Percentiles rank a stretch among this genome's conserved stretches.
These are phyloP conservation scores for Acanthochlamys bracteata DNA, from an alignment of 106 monocot species.

Conservation along the genomic window DNA sequence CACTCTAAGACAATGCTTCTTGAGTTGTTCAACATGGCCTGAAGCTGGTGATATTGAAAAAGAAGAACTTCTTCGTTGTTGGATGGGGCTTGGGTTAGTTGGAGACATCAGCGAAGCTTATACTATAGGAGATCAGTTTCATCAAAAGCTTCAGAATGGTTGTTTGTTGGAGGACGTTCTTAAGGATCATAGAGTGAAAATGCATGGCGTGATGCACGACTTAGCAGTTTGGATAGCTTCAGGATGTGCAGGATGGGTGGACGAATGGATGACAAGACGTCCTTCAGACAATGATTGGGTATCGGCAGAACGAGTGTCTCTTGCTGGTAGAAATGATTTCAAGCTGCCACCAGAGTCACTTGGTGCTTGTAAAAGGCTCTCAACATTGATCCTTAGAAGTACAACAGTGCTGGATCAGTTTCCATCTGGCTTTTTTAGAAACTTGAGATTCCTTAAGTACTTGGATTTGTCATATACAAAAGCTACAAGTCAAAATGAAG, in stretches of 20 bases:
- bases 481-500: no score
- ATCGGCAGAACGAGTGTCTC: not conserved
- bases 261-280: not conserved
- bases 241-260: not conserved
- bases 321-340: not conserved
- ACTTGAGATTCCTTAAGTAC: not conserved
- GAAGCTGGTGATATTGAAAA: conserved; percentile 6
- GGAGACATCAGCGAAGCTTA: not conserved
- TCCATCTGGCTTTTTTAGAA: not conserved
- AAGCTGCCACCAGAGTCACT: not conserved
- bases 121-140: not conserved
- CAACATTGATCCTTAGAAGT: not conserved
- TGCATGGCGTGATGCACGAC: conserved; percentile 9
- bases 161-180: conserved; percentile 7
- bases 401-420: not conserved
- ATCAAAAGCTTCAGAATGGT: not conserved
- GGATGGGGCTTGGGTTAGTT: conserved; percentile 12
- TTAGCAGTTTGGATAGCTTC: conserved; percentile 21
- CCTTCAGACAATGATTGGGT: not conserved
- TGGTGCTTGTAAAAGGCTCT: no score
- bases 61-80: conserved; percentile 12
- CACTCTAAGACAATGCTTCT: conserved; percentile 14
- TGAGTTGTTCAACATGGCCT: conserved; percentile 16
- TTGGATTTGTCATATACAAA: not conserved
- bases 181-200: not conserved